phyloP scores from a whole-genome alignment of 805 yeast species.

The Ogataea glucozyma region DNA sequence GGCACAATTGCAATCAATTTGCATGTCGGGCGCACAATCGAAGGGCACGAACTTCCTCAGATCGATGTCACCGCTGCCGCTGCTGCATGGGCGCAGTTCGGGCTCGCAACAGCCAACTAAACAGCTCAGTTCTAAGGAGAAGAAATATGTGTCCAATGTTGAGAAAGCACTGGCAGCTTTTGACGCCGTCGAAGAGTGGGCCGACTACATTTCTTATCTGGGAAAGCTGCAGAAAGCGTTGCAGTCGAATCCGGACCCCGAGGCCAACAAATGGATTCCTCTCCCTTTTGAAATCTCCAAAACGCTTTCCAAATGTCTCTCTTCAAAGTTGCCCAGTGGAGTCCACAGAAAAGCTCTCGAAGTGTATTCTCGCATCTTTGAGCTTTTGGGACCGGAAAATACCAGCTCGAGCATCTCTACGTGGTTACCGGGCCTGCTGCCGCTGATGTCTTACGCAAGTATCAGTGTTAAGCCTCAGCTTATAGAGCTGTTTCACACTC shows the following conservation, averaged over 20 bases:
- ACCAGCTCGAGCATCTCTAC: constrained; percentile 57
- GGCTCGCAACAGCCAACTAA: constrained; percentile 24
- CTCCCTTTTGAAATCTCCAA: constrained; percentile 64
- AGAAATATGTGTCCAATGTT: constrained; percentile 63
- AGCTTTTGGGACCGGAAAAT: constrained; percentile 54
- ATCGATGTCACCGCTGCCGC: constrained; percentile 34
- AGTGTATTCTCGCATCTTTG: constrained; percentile 71
- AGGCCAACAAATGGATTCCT: constrained; percentile 60
- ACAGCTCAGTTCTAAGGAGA: constrained; percentile 59
- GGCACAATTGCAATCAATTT: background rate
- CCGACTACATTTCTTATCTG: constrained; percentile 90
- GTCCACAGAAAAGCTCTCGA: constrained; percentile 89
- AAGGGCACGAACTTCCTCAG: constrained; percentile 25
- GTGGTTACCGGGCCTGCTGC: constrained; percentile 94
- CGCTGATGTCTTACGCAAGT: constrained; percentile 84
- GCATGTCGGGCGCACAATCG: constrained; percentile 19
- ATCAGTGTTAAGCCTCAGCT: constrained; percentile 83
- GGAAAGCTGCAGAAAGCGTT: constrained; percentile 76
- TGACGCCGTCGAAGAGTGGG: constrained; percentile 93
- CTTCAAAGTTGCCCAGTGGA: constrained; percentile 86
- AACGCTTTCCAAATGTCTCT: constrained; percentile 74
- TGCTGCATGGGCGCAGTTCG: constrained; percentile 21
- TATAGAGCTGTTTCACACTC: constrained; percentile 58
- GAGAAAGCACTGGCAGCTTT: constrained; percentile 74
- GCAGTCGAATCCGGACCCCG: constrained; percentile 45